A percentile compares a stretch with the other conserved stretches of the same genome.
phyloP scores from a whole-genome alignment of 2,329 filamentous ascomycete genomes.

The Colletotrichum euphorbiae region DNA sequence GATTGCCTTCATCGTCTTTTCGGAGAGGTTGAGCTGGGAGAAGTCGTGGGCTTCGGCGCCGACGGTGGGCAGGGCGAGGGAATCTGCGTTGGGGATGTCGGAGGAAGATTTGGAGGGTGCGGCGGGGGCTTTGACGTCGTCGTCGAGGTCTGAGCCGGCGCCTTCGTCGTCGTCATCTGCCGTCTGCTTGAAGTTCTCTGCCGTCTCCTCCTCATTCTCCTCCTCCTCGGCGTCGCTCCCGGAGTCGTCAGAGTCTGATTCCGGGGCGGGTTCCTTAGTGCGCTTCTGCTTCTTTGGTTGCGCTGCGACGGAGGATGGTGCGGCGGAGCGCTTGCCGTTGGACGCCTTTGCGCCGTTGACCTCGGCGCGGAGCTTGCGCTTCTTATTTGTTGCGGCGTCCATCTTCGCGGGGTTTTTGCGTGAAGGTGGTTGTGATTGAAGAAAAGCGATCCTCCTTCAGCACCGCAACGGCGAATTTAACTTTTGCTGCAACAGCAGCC shows the following conservation, averaged over 20 bases:
- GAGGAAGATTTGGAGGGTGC: conserved; percentile 45
- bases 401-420: conserved; percentile 18
- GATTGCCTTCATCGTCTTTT: conserved; percentile 90
- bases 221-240: conserved; percentile 38
- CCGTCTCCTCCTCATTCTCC: conserved; percentile 44
- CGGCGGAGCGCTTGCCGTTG: conserved; percentile 51
- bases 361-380: conserved; percentile 55
- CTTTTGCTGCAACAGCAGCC: neutral
- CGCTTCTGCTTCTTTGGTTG: conserved; percentile 58
- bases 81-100: conserved; percentile 53
- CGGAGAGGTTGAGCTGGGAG: conserved; percentile 83
- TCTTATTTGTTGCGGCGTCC: conserved; percentile 52
- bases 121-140: conserved; percentile 37
- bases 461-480: neutral
- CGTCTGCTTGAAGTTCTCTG: conserved; percentile 43
- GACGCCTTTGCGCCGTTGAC: conserved; percentile 45
- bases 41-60: conserved; percentile 77
- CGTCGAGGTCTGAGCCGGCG: conserved; percentile 43
- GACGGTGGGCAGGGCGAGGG: conserved; percentile 66
- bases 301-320: conserved; percentile 44
- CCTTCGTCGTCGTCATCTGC: conserved; percentile 45
- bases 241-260: conserved; percentile 42
- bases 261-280: conserved; percentile 46
- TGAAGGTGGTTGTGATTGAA: conserved; percentile 35
- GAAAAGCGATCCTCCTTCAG: neutral